Conservation (phyloP, 106 monocot species). For the Iris macrosiphon region DNA sequence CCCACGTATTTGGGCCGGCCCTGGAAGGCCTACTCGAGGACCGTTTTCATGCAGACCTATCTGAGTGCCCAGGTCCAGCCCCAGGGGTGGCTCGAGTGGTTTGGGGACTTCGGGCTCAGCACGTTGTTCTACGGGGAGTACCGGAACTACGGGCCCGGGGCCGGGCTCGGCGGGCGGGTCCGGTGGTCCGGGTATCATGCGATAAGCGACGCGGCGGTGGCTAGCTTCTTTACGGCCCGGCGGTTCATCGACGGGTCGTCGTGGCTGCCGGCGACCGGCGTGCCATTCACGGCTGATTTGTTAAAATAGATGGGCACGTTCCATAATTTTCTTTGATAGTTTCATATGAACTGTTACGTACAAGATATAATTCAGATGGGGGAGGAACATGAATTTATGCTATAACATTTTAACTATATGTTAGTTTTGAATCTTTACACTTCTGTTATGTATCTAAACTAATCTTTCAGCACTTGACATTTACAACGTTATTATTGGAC, state of each 20-base stretch:
- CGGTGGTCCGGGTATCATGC: slow-evolving; percentile 72
- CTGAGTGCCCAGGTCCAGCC: slow-evolving; percentile 43
- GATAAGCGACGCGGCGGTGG: slow-evolving; percentile 37
- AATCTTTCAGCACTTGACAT: too few relatives aligned
- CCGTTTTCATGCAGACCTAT: slow-evolving; percentile 72
- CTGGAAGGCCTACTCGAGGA: slow-evolving; percentile 81
- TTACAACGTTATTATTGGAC: too few relatives aligned
- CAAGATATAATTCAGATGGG: too few relatives aligned
- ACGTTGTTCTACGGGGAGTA: slow-evolving; percentile 92
- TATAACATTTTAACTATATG: too few relatives aligned
- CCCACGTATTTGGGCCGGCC: slow-evolving; percentile 85
- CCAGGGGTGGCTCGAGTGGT: slow-evolving; percentile 79
- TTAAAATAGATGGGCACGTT: slow-evolving; percentile 7
- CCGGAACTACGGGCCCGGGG: slow-evolving; percentile 71
- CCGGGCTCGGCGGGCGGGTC: slow-evolving; percentile 33
- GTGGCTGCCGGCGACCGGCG: slow-evolving; percentile 64
- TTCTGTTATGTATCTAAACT: too few relatives aligned
- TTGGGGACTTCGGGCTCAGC: slow-evolving; percentile 43
- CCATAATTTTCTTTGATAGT: too few relatives aligned
- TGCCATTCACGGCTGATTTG: slow-evolving; percentile 49
- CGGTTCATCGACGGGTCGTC: slow-evolving; percentile 54
- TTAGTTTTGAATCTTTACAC: too few relatives aligned
- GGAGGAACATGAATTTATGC: too few relatives aligned
- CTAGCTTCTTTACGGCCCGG: slow-evolving; percentile 58
- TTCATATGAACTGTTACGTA: too few relatives aligned